These are phyloP conservation scores for Erodium moschatum DNA, from an alignment of 441 rosid genomes.

Conservation along the genomic window DNA sequence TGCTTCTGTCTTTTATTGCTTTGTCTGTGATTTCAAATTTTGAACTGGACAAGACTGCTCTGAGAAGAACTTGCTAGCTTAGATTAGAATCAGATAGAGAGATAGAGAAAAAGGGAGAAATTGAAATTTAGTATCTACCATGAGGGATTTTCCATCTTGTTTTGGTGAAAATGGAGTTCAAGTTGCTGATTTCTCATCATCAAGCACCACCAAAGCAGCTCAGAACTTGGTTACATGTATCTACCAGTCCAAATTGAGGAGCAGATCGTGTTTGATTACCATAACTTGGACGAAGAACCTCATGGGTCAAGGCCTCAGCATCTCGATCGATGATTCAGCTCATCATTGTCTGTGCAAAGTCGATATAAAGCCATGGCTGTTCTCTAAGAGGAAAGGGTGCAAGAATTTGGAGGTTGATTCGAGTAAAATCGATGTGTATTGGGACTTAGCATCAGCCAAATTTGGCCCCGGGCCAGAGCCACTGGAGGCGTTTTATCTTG, in stretches of 20 bases:
- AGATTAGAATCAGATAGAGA: neutral
- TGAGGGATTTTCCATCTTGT: constrained; percentile 96
- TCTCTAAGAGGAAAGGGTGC: constrained; percentile 81
- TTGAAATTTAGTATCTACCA: constrained; percentile 8
- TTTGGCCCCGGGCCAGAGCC: constrained; percentile 85
- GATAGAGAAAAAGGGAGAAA: neutral
- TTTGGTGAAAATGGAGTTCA: constrained; percentile 90
- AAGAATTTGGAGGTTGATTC: constrained; percentile 56
- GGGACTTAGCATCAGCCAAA: constrained; percentile 71
- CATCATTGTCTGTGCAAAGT: constrained; percentile 61
- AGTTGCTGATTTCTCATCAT: constrained; percentile 69
- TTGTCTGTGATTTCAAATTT: too few species aligned
- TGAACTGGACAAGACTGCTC: too few species aligned
- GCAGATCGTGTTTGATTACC: constrained; percentile 57
- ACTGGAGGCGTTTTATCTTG: constrained; percentile 54
- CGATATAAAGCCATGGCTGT: constrained; percentile 86
- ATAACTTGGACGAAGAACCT: constrained; percentile 78
- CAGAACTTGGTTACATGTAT: constrained; percentile 70
- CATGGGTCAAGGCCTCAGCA: constrained; percentile 74
- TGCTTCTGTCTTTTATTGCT: too few species aligned
- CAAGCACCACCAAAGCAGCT: constrained; percentile 44
- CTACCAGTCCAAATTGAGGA: constrained; percentile 51
- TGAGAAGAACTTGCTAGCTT: too few species aligned
- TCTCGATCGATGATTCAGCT: constrained; percentile 55
- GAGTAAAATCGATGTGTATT: constrained; percentile 45